Evolutionary conservation across 805 yeast genomes (phyloP).

Genomic region (Saturnispora zaruensis): DNA sequence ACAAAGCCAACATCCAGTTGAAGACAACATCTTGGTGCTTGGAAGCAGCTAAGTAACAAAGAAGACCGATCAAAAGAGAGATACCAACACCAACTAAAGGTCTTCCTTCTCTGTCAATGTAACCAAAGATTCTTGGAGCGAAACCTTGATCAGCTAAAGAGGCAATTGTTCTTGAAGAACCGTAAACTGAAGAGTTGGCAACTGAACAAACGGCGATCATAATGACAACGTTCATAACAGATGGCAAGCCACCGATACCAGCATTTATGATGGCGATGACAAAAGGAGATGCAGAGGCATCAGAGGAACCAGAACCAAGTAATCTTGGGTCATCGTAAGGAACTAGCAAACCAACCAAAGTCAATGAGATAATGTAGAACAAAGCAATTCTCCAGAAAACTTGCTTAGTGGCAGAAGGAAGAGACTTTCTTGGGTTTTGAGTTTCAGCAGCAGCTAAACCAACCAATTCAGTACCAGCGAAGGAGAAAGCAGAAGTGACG

Average conservation of each 20-base stretch:
- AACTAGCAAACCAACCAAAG: constrained; percentile 50
- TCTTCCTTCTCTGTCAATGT: constrained; percentile 67
- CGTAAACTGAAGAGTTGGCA: constrained; percentile 65
- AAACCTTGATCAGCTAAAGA: constrained; percentile 62
- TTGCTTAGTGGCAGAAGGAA: constrained; percentile 58
- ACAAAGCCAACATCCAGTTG: constrained; percentile 65
- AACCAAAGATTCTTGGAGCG: constrained; percentile 52
- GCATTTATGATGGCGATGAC: constrained; percentile 59
- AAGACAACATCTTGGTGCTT: constrained; percentile 46
- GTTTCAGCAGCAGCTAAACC: constrained; percentile 65
- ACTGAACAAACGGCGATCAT: constrained; percentile 64
- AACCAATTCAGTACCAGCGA: constrained; percentile 58
- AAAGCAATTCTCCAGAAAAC: constrained; percentile 56
- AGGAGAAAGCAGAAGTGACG: constrained; percentile 54
- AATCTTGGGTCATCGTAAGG: constrained; percentile 45
- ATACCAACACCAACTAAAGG: constrained; percentile 61
- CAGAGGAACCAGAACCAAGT: constrained; percentile 40
- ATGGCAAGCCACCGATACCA: constrained; percentile 55
- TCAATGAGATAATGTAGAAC: constrained; percentile 46
- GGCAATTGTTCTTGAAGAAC: constrained; percentile 61
- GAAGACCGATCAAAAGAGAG: constrained; percentile 44
- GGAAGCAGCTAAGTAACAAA: constrained; percentile 56
- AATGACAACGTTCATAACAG: constrained; percentile 64
- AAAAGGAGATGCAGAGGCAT: constrained; percentile 63
- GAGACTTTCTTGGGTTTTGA: constrained; percentile 48